These are phyloP conservation scores for Euphorbia peplus DNA, from an alignment of 345 rosid genomes.

Conservation along the genomic window DNA sequence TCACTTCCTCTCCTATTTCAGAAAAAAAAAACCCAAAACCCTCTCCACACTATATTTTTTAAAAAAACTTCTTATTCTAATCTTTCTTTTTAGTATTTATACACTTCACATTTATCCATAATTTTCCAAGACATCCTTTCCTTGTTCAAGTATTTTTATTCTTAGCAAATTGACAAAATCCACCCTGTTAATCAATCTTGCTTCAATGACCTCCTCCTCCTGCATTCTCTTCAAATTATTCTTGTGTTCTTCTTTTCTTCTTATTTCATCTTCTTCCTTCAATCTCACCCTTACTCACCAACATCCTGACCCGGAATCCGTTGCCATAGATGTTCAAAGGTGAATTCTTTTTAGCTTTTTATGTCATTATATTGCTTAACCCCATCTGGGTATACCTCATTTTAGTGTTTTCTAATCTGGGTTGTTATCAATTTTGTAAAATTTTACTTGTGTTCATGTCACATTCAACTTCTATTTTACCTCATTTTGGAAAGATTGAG, in stretches of 20 bases:
- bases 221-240: constrained; percentile 37
- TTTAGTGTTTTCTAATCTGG: constrained; percentile 7
- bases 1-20: constrained; percentile 13
- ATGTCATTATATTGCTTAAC: not conserved
- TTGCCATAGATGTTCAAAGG: constrained; percentile 22
- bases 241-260: not conserved
- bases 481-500: not conserved
- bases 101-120: constrained; percentile 27
- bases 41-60: not conserved
- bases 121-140: constrained; percentile 15
- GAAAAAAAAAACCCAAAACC: not conserved
- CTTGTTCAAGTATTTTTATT: not conserved
- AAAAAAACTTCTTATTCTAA: constrained; percentile 14
- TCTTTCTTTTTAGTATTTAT: constrained; percentile 26
- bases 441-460: not conserved
- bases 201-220: constrained; percentile 32
- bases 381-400: constrained; percentile 15
- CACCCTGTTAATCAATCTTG: too few species aligned
- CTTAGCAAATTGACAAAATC: not conserved
- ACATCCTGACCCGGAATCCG: constrained; percentile 22
- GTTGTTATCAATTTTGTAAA: constrained; percentile 7
- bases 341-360: not conserved
- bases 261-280: constrained; percentile 9
- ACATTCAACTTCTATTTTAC: not conserved
- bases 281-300: constrained; percentile 26